Evolutionary conservation across 805 yeast species (phyloP).

Genomic region (Scheffersomyces lignosus): DNA sequence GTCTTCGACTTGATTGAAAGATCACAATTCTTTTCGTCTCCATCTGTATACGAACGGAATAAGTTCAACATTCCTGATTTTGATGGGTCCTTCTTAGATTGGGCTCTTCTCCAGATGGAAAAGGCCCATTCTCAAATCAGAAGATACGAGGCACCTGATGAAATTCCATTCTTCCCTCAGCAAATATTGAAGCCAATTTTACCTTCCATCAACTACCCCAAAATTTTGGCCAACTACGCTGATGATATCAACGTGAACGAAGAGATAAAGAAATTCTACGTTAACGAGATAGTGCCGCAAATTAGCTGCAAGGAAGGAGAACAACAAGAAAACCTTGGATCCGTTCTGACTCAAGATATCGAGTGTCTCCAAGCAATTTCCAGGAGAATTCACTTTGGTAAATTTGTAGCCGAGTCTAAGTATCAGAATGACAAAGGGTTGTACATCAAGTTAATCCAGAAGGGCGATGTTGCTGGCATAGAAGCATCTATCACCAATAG

Average conservation of each 20-base stretch:
- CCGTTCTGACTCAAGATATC: constrained; percentile 81
- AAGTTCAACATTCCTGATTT: constrained; percentile 63
- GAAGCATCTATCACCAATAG: constrained; percentile 81
- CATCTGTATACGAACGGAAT: constrained; percentile 66
- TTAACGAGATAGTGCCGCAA: constrained; percentile 70
- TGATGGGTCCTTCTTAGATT: constrained; percentile 82
- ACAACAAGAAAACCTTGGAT: constrained; percentile 83
- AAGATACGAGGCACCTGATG: constrained; percentile 93
- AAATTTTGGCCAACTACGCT: constrained; percentile 70
- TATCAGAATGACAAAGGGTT: constrained; percentile 64
- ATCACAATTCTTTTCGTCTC: constrained; percentile 78
- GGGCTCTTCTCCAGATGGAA: constrained; percentile 79
- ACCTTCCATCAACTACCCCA: constrained; percentile 79
- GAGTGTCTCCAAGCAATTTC: constrained; percentile 86
- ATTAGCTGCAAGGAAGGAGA: constrained; percentile 68
- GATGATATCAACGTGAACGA: constrained; percentile 74
- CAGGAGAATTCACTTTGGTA: constrained; percentile 93
- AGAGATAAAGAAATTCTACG: constrained; percentile 67
- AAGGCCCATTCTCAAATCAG: constrained; percentile 66
- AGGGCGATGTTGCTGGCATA: constrained; percentile 68
- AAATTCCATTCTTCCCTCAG: constrained; percentile 82
- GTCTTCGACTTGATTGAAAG: constrained; percentile 91
- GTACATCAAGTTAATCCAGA: constrained; percentile 64
- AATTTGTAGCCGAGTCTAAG: constrained; percentile 96
- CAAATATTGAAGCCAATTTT: constrained; percentile 66